phyloP scores from a whole-genome alignment of 345 rosid species.

The Cardamine occulta region DNA sequence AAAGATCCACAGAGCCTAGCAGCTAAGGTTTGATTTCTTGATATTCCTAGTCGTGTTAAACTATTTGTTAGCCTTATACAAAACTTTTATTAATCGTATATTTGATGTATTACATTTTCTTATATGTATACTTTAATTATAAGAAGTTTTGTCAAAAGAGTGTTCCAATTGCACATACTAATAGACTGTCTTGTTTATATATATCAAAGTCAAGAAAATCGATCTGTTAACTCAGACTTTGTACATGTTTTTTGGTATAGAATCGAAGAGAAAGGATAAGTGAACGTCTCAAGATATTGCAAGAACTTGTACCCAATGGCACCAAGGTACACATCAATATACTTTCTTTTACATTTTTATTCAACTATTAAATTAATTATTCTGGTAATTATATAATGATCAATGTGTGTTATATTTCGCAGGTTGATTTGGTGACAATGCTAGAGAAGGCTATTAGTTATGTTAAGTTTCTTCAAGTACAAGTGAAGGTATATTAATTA shows the following conservation, averaged over 20 bases:
- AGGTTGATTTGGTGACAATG: conserved; percentile 97
- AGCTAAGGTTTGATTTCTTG: conserved; percentile 68
- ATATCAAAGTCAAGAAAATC: not conserved
- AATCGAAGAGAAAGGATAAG: conserved; percentile 87
- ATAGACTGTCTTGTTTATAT: not conserved
- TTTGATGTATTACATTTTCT: not conserved
- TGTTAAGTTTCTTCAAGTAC: conserved; percentile 93
- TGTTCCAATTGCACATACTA: not conserved
- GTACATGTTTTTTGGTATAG: conserved; percentile 45
- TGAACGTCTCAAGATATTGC: conserved; percentile 76
- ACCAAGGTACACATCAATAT: conserved; percentile 56
- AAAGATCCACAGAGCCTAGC: conserved; percentile 94
- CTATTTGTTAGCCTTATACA: not conserved
- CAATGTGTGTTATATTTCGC: not conserved
- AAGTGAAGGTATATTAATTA: conserved; percentile 66
- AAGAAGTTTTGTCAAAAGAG: not conserved
- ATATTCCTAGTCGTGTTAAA: not conserved
- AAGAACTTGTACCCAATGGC: conserved; percentile 89
- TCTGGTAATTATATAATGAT: not conserved
- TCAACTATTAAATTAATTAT: not conserved
- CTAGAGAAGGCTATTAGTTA: conserved; percentile 88
- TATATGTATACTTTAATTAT: too few relatives aligned
- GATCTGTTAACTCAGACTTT: not conserved
- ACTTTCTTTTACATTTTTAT: not conserved
- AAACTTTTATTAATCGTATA: not conserved